phyloP scores from a whole-genome alignment of 495 filamentous ascomycete species.

The Podospora didyma region DNA sequence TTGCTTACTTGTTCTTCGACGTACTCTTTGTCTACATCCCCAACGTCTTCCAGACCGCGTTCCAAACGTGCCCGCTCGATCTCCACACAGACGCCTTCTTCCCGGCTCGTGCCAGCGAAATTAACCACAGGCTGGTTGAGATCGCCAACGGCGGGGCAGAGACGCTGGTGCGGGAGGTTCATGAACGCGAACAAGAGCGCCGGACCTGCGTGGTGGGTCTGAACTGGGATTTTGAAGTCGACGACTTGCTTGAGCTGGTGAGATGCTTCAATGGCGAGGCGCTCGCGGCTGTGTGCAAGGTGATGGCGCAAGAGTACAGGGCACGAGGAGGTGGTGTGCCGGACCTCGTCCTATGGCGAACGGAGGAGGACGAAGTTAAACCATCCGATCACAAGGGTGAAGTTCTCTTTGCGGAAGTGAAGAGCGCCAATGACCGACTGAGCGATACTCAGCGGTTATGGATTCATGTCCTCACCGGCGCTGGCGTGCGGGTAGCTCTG shows the following conservation, averaged over 20 bases:
- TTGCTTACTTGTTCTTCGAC: slow-evolving; percentile 90
- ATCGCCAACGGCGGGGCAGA: slow-evolving; percentile 73
- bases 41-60: slow-evolving; percentile 94
- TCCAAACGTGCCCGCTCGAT: slow-evolving; percentile 90
- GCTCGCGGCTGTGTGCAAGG: slow-evolving; percentile 80
- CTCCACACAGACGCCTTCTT: slow-evolving; percentile 94
- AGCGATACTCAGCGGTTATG: slow-evolving; percentile 95
- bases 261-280: slow-evolving; percentile 73
- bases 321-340: slow-evolving; percentile 85
- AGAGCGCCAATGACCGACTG: slow-evolving; percentile 90
- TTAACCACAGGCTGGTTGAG: slow-evolving; percentile 81
- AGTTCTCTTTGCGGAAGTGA: slow-evolving; percentile 86
- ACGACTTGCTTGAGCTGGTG: slow-evolving; percentile 81
- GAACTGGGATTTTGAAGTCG: slow-evolving; percentile 80
- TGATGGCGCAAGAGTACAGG: slow-evolving; percentile 91
- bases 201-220: slow-evolving; percentile 84
- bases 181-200: slow-evolving; percentile 58
- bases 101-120: slow-evolving; percentile 75
- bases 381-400: slow-evolving; percentile 37
- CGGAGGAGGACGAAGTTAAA: slow-evolving; percentile 18
- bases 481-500: slow-evolving; percentile 80
- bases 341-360: slow-evolving; percentile 85
- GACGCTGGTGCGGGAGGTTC: slow-evolving; percentile 61
- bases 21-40: slow-evolving; percentile 90
- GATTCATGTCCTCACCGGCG: slow-evolving; percentile 87